Percentiles rank a stretch among this genome's conserved stretches.
These are phyloP conservation scores for Scedosporium aurantiacum DNA, from an alignment of 2,329 filamentous ascomycete genomes.

Conservation along the genomic window DNA sequence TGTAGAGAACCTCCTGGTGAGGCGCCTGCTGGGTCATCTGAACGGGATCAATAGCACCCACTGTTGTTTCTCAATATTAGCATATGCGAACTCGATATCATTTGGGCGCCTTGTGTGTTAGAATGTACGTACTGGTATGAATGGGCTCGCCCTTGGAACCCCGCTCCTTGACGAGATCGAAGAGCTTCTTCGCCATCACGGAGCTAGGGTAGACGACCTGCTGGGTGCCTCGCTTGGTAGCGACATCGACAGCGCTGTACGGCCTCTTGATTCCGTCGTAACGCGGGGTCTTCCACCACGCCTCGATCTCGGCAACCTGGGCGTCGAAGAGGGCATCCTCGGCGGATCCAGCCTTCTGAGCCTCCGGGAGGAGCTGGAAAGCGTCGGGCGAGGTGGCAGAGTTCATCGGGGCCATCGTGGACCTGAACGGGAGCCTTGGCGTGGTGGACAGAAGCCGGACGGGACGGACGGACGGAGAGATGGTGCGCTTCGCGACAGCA, in stretches of 20 bases:
- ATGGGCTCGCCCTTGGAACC: conserved; percentile 73
- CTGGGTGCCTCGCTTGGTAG: conserved; percentile 82
- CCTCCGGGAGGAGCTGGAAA: conserved; percentile 74
- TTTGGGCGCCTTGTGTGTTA: not conserved
- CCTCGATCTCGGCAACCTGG: conserved; percentile 73
- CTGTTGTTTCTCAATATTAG: conserved; percentile 27
- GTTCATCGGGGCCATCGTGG: not conserved
- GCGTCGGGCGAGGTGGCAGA: conserved; percentile 50
- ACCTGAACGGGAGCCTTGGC: not conserved
- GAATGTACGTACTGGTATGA: conserved; percentile 69
- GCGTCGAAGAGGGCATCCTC: conserved; percentile 80
- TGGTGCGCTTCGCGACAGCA: not conserved
- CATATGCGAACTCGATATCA: not conserved
- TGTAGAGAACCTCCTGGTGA: conserved; percentile 90
- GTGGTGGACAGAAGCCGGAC: conserved; percentile 1
- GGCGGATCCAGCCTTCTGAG: conserved; percentile 63
- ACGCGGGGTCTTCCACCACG: conserved; percentile 80
- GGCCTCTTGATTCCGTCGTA: conserved; percentile 85
- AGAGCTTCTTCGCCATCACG: conserved; percentile 89
- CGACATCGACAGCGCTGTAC: conserved; percentile 82
- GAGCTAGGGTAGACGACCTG: conserved; percentile 86
- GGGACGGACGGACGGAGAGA: not conserved
- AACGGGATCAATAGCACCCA: conserved; percentile 97
- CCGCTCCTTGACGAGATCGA: conserved; percentile 73
- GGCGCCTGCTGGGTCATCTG: conserved; percentile 98